Evolutionary conservation across 2,329 filamentous ascomycete genomes (phyloP).

Genomic region (Colletotrichum truncatum): DNA sequence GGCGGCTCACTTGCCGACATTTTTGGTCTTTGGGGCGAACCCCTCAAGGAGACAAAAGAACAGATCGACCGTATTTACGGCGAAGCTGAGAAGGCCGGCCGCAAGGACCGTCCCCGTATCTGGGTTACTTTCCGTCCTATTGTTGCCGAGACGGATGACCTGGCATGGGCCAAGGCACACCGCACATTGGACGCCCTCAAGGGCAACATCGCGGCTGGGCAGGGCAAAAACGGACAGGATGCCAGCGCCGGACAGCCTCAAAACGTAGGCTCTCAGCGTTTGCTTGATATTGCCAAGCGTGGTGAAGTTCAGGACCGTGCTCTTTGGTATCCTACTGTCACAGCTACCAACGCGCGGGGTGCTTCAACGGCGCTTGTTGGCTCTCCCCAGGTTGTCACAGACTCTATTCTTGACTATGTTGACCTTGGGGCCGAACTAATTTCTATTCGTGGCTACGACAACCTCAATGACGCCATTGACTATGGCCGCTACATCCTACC

Average conservation of each 20-base stretch:
- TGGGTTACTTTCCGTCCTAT: constrained; percentile 74
- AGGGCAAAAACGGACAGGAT: constrained; percentile 35
- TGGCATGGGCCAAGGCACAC: constrained; percentile 70
- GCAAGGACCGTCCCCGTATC: constrained; percentile 64
- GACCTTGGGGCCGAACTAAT: constrained; percentile 65
- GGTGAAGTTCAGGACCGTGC: constrained; percentile 69
- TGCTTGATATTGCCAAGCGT: constrained; percentile 64
- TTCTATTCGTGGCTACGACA: constrained; percentile 69
- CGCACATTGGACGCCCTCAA: constrained; percentile 62
- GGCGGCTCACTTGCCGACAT: constrained; percentile 68
- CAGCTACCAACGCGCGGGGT: constrained; percentile 66
- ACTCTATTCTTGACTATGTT: constrained; percentile 66
- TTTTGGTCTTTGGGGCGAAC: constrained; percentile 72
- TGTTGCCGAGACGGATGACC: constrained; percentile 67
- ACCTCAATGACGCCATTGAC: constrained; percentile 67
- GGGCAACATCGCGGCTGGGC: constrained; percentile 47
- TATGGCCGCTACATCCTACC: constrained; percentile 67
- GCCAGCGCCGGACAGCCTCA: constrained; percentile 52
- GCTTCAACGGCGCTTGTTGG: constrained; percentile 68
- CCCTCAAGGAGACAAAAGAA: constrained; percentile 69
- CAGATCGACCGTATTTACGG: constrained; percentile 70
- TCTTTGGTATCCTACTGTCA: constrained; percentile 71
- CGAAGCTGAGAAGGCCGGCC: constrained; percentile 65
- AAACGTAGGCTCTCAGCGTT: constrained; percentile 66
- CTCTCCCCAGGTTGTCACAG: constrained; percentile 59